These are phyloP conservation scores for Myotisia sp. DNA, from an alignment of 2,329 filamentous ascomycete species.

Conservation along the genomic window DNA sequence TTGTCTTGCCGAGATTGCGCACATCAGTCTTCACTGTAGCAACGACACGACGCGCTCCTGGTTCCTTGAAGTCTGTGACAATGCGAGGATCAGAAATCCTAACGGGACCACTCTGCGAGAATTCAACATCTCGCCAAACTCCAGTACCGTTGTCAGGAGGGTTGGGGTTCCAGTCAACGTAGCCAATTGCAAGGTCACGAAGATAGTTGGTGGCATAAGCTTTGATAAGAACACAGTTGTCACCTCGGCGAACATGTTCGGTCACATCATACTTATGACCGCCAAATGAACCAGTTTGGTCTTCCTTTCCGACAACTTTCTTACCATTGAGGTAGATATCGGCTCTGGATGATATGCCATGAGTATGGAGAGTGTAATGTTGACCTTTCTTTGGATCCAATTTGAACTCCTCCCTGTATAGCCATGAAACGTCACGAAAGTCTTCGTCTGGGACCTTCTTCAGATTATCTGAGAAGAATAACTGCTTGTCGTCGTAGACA, in stretches of 20 bases:
- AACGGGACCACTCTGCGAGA: constrained; percentile 42
- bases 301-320: constrained; percentile 34
- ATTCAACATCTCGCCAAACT: constrained; percentile 45
- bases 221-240: constrained; percentile 40
- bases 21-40: constrained; percentile 29
- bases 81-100: constrained; percentile 33
- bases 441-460: constrained; percentile 31
- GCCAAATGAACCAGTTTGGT: constrained; percentile 43
- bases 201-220: constrained; percentile 47
- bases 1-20: constrained; percentile 19
- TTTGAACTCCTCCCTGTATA: constrained; percentile 43
- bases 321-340: constrained; percentile 47
- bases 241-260: constrained; percentile 20
- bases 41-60: constrained; percentile 25
- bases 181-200: constrained; percentile 45
- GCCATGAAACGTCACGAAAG: constrained; percentile 41
- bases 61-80: constrained; percentile 28
- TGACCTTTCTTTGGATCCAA: constrained; percentile 23
- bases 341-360: constrained; percentile 47
- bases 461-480: constrained; percentile 45
- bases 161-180: constrained; percentile 49
- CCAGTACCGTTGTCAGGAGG: constrained; percentile 50
- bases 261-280: constrained; percentile 45
- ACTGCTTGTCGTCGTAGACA: constrained; percentile 37
- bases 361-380: constrained; percentile 41